Evolutionary conservation across 306 rosid species (phyloP).

Genomic region (Sindora glabra): DNA sequence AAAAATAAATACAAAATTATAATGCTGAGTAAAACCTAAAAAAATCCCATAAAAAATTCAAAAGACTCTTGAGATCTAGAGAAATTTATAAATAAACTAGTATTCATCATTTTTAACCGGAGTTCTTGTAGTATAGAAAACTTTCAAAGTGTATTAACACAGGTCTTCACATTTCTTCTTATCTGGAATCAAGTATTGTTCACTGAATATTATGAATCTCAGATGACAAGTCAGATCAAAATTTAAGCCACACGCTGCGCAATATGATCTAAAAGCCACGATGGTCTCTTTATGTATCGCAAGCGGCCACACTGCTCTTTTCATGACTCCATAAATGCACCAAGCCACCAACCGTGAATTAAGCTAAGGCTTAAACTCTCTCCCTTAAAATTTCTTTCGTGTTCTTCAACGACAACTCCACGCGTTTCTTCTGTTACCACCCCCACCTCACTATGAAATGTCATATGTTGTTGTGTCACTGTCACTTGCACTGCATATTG

Average conservation of each 20-base stretch:
- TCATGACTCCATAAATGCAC: neutral
- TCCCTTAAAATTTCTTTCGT: constrained; percentile 1
- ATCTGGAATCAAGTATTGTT: neutral
- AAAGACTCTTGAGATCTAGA: too few species aligned
- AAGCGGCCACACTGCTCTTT: constrained; percentile 34
- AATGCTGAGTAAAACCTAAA: too few species aligned
- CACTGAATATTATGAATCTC: neutral
- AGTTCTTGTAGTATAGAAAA: too few species aligned
- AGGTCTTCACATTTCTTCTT: too few species aligned
- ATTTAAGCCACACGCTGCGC: neutral
- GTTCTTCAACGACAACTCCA: constrained; percentile 19
- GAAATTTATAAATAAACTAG: too few species aligned
- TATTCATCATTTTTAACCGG: too few species aligned
- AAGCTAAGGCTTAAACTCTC: constrained; percentile 19
- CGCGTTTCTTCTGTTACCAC: constrained; percentile 33
- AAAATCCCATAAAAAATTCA: too few species aligned
- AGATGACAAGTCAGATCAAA: neutral
- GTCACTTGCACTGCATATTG: constrained; percentile 5
- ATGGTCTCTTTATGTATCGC: constrained; percentile 2
- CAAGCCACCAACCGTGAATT: constrained; percentile 11
- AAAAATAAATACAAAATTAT: too few species aligned
- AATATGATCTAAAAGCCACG: neutral
- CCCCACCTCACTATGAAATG: constrained; percentile 21
- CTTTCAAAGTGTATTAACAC: too few species aligned
- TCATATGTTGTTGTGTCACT: constrained; percentile 3